Evolutionary conservation across 1,139 yeast species (phyloP), one percentile per base, ranked within the genome.

Genomic region (Kodamaea ohmeri): DNA sequence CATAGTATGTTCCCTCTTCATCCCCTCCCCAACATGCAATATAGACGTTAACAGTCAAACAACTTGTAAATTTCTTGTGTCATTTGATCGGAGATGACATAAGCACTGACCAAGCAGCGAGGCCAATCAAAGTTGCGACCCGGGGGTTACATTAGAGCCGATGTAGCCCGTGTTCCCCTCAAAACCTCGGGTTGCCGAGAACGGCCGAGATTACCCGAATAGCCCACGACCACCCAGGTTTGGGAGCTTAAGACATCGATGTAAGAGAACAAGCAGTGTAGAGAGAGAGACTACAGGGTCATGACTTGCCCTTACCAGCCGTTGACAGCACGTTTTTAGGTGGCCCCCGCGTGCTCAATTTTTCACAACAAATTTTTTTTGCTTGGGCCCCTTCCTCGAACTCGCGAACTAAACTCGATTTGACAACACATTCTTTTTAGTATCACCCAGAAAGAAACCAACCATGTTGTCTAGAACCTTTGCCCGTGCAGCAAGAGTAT

Each of bases 401-500:
- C 9, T 15, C 19, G 13, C 4, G 17, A 25, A 19, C 18, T 25
- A 29, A 29, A 29, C 32, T 8, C 32, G 32, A 29, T 18, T 29
- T 29, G 19, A 29, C 32, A 29, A 29, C 32, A 29, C 32, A 29
- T 29, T 29, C 32, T 29, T 29, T 29, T 29, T 29, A 29, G 22
- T 19, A 18, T 6, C 32, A 16, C 12, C 15, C 7, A 29, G 24
- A 29, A 29, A 29, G 32, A 29, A 29, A 29, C 22, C 13, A 13
- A 48, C 36, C 45, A 65, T 65, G 71, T 65, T 65, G 58, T 61
- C 71, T 44, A 65, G 68, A 63, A 50, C 63, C 47, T 55, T 69
- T 57, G 61, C 63, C 51, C 72, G 74, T 62, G 59, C 68, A 43
- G 55, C 73, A 42, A 69, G 64, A 60, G 74, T 69, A 68, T 55